phyloP scores from a whole-genome alignment of 2,329 filamentous ascomycete species.

The Rhexocercosporidium sp. region DNA sequence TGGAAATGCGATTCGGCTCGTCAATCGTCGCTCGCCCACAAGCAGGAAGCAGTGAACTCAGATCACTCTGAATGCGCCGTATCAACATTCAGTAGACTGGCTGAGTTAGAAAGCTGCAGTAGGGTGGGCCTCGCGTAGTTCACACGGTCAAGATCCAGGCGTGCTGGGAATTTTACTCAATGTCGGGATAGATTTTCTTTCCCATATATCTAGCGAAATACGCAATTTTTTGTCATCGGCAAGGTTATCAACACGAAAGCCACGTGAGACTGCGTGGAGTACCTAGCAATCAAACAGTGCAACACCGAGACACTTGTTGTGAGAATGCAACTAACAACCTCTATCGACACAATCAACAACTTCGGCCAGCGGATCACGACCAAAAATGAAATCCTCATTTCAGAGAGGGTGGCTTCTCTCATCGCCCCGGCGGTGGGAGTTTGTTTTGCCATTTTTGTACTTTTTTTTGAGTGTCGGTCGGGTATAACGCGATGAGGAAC shows the following conservation, averaged over 20 bases:
- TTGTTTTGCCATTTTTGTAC: not conserved
- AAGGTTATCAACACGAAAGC: conserved; percentile 6
- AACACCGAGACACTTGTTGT: not conserved
- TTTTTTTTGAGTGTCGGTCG: too few species aligned
- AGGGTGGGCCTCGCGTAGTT: too few species aligned
- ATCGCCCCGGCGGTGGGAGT: not conserved
- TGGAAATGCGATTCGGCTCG: too few species aligned
- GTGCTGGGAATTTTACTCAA: too few species aligned
- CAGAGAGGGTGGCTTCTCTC: conserved; percentile 9
- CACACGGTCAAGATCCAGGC: too few species aligned
- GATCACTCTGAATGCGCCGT: too few species aligned
- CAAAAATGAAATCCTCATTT: conserved; percentile 1
- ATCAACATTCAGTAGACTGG: too few species aligned
- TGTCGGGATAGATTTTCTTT: not conserved
- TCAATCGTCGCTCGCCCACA: too few species aligned
- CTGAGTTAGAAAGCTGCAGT: too few species aligned
- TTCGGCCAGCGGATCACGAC: not conserved
- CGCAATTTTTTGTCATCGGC: not conserved
- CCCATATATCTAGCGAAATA: not conserved
- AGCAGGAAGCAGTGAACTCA: too few species aligned
- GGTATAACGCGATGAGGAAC: too few species aligned
- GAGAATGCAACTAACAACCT: conserved; percentile 4
- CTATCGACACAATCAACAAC: not conserved
- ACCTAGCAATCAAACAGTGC: not conserved
- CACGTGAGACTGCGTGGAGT: not conserved